Base-by-base conservation (phyloP, 805 yeast species). In the Isabelozyma pseudorhagii region DNA sequence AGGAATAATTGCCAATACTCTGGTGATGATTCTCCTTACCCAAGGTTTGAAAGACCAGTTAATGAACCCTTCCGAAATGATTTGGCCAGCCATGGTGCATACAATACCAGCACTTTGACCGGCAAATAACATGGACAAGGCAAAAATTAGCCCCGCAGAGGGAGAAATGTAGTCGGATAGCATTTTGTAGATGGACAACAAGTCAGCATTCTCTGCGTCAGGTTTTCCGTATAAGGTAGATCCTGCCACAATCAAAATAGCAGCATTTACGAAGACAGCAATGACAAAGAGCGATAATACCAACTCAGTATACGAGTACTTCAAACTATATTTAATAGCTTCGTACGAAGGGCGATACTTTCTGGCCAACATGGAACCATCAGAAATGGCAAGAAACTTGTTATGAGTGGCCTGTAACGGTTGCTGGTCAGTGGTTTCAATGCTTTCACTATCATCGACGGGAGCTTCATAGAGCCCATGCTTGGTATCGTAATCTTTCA, bases 51-150 rank as follows among this genome's bases (percentile, higher is more conserved):
- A 54, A 1, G 75, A 56, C 79, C 79, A 74, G 52, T 72, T 71
- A 44, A 74, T 71, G 54, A 74, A 74, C 0, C 79, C 79, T 52
- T 74, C 79, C 38, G 74, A 66, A 13, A 74, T 66, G 48, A 74
- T 74, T 55, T 74, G 79, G 10, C 79, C 79, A 1, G 79, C 75
- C 79, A 74, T 74, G 4, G 79, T 74, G 55, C 79, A 74, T 10
- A 74, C 79, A 38, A 74, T 74, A 13, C 79, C 79, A 4, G 79
- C 79, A 54, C 76, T 70, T 50, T 74, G 79, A 28, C 79, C 79
- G 1, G 78, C 67, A 48, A 72, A 74, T 15, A 74, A 56, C 79
- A 74, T 74, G 0, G 78, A 74, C 38, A 73, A 62, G 1, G 78
- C 79, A 59, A 74, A 74, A 11, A 74, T 64, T 6, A 74, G 48